Evolutionary conservation across 352 stramenopile genomes (phyloP).

Genomic region (Ophiocytium majus): DNA sequence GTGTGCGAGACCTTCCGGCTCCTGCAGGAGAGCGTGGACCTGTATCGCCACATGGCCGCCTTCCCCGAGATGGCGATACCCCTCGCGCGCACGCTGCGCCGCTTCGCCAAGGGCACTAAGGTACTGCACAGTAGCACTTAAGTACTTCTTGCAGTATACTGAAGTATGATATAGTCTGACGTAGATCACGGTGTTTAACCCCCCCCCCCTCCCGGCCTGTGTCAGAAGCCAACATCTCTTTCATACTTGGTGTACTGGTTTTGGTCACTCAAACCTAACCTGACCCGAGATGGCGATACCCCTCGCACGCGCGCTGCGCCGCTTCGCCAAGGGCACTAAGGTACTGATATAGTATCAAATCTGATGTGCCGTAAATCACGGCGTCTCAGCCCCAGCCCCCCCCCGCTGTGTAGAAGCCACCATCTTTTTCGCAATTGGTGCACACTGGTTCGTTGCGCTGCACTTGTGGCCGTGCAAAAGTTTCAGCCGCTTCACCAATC

Average conservation of each 20-base stretch:
- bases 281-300: conserved; percentile 49
- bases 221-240: background rate
- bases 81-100: conserved; percentile 29
- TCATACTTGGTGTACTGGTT: too few species aligned
- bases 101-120: conserved; percentile 51
- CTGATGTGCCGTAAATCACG: too few species aligned
- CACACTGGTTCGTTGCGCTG: too few species aligned
- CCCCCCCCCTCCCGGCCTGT: background rate
- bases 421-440: too few species aligned
- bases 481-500: too few species aligned
- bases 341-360: too few species aligned
- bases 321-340: conserved; percentile 51
- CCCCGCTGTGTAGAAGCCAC: too few species aligned
- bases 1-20: conserved; percentile 12
- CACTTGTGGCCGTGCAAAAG: too few species aligned
- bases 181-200: background rate
- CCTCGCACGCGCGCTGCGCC: conserved; percentile 29
- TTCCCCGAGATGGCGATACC: conserved; percentile 50
- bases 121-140: conserved; percentile 27
- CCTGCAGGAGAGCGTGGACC: conserved; percentile 42
- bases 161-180: background rate
- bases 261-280: too few species aligned
- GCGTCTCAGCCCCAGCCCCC: too few species aligned
- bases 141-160: background rate
- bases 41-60: conserved; percentile 52